phyloP scores from a whole-genome alignment of 2,329 filamentous ascomycete species.

The Claviceps maximensis region DNA sequence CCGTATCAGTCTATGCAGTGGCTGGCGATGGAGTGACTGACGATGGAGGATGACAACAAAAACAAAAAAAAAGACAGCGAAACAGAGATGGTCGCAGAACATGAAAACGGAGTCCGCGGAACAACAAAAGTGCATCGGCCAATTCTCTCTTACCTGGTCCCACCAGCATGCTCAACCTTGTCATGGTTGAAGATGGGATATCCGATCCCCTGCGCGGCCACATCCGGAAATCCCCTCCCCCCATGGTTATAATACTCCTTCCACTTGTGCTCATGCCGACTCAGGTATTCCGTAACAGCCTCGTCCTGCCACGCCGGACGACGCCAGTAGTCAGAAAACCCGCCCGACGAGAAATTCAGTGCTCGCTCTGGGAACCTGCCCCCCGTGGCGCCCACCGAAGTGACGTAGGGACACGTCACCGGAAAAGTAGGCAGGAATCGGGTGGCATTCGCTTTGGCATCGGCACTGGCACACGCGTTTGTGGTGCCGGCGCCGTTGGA shows the following conservation, averaged over 20 bases:
- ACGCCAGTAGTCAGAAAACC: slow-evolving; percentile 34
- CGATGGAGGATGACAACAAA: neutral
- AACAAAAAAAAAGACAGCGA: neutral
- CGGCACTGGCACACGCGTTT: too few relatives aligned
- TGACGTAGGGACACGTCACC: slow-evolving; percentile 44
- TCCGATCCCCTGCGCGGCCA: slow-evolving; percentile 37
- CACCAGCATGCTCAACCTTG: slow-evolving; percentile 13
- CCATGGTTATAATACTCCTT: slow-evolving; percentile 28
- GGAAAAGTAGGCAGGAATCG: slow-evolving; percentile 24
- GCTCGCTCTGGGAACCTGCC: slow-evolving; percentile 36
- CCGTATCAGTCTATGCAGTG: neutral
- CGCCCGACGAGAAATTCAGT: slow-evolving; percentile 37
- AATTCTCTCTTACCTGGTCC: slow-evolving; percentile 19
- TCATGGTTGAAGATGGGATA: slow-evolving; percentile 22
- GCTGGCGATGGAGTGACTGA: too few relatives aligned
- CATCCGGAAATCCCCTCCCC: slow-evolving; percentile 49
- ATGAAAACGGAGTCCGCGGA: too few relatives aligned
- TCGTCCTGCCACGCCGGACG: slow-evolving; percentile 31
- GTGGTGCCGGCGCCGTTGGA: slow-evolving; percentile 22
- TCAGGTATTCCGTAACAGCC: slow-evolving; percentile 32
- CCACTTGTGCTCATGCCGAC: slow-evolving; percentile 33
- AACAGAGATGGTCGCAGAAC: neutral
- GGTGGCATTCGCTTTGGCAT: too few relatives aligned
- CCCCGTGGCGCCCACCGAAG: slow-evolving; percentile 46
- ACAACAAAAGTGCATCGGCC: too few relatives aligned